phyloP scores from a whole-genome alignment of 768 basidiomycete genomes.

The Lactarius evosmus region DNA sequence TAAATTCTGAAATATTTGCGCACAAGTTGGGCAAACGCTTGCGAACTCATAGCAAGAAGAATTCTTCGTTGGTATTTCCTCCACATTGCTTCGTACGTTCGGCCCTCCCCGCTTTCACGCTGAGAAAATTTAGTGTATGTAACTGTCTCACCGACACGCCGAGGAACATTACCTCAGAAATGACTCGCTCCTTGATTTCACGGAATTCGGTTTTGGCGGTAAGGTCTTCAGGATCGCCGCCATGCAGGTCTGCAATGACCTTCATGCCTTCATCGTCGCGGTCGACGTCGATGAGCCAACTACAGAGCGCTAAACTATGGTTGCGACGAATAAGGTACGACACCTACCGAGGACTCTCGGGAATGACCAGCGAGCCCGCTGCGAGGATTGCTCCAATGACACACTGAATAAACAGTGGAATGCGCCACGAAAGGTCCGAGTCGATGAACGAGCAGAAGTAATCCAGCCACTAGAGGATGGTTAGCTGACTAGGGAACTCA shows the following conservation, averaged over 20 bases:
- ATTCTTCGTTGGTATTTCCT: conserved; percentile 81
- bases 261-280: conserved; percentile 78
- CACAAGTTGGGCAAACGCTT: conserved; percentile 92
- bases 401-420: conserved; percentile 86
- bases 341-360: conserved; percentile 80
- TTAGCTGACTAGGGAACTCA: background rate
- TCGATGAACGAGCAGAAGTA: conserved; percentile 90
- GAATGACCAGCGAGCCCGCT: conserved; percentile 74
- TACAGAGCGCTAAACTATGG: conserved; percentile 31
- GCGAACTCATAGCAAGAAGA: conserved; percentile 90
- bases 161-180: conserved; percentile 53
- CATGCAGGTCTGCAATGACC: conserved; percentile 87
- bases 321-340: background rate
- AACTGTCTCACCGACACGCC: background rate
- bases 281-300: conserved; percentile 88
- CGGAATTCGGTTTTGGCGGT: conserved; percentile 78
- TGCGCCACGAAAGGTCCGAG: conserved; percentile 85
- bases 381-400: conserved; percentile 81
- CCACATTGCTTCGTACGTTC: conserved; percentile 84
- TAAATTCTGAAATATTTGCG: conserved; percentile 34
- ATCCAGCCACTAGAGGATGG: conserved; percentile 73
- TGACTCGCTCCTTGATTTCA: conserved; percentile 82
- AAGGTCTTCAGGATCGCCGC: conserved; percentile 66
- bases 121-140: conserved; percentile 33
- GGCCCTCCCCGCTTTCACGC: conserved; percentile 72